phyloP scores from a whole-genome alignment of 495 filamentous ascomycete species.

The Xylaria castorea region DNA sequence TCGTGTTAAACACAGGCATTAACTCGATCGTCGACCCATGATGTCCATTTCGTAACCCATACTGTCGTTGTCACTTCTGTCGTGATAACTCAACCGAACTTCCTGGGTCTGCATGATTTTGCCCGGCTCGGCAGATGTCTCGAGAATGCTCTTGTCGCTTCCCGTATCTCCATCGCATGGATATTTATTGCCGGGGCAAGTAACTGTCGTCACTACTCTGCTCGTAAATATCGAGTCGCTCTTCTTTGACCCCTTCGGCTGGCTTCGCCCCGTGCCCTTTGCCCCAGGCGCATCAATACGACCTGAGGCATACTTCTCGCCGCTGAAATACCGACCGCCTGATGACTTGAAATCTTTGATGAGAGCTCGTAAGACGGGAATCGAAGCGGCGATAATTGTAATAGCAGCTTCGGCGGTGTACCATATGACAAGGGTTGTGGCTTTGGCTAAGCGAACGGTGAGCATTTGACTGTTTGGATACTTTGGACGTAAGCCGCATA shows the following conservation, averaged over 20 bases:
- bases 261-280: constrained; percentile 6
- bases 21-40: constrained; percentile 30
- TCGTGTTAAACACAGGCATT: not conserved
- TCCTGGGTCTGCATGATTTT: constrained; percentile 39
- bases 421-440: constrained; percentile 39
- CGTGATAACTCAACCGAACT: constrained; percentile 35
- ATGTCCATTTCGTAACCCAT: constrained; percentile 38
- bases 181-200: constrained; percentile 25
- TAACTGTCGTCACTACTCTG: constrained; percentile 31
- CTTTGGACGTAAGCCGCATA: not conserved
- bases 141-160: constrained; percentile 40
- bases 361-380: constrained; percentile 45
- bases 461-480: not conserved
- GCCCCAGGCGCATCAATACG: not conserved
- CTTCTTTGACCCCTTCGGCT: constrained; percentile 18
- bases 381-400: constrained; percentile 48
- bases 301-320: constrained; percentile 33
- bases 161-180: constrained; percentile 31
- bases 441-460: constrained; percentile 6
- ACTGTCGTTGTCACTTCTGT: constrained; percentile 37
- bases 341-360: constrained; percentile 40
- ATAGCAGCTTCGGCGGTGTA: constrained; percentile 43
- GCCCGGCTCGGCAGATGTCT: constrained; percentile 27
- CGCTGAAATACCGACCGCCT: constrained; percentile 30
- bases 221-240: constrained; percentile 28